Conservation (phyloP, 768 basidiomycete genomes). For the Cystofilobasidium macerans region DNA sequence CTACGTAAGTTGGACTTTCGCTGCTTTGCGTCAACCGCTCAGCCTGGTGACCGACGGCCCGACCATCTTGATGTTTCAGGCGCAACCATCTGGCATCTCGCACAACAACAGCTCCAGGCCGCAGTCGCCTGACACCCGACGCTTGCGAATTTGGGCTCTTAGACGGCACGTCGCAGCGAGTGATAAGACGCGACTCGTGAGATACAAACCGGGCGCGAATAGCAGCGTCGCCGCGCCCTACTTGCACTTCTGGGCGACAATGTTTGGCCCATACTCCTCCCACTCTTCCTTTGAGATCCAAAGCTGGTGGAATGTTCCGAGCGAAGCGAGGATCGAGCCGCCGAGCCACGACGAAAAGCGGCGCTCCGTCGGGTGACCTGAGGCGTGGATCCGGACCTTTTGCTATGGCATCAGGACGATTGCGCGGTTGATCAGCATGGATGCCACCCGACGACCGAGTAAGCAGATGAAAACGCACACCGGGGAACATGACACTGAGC, state of each 20-base stretch:
- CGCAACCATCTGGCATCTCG: too few relatives aligned
- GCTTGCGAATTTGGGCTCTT: too few relatives aligned
- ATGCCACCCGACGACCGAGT: not conserved
- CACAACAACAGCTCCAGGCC: too few relatives aligned
- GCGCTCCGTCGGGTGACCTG: constrained; percentile 80
- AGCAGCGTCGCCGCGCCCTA: constrained; percentile 33
- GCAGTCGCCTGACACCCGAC: too few relatives aligned
- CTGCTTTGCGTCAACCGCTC: too few relatives aligned
- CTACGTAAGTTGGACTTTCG: too few relatives aligned
- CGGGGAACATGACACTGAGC: constrained; percentile 59
- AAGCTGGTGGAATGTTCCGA: constrained; percentile 85
- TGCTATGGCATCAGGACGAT: constrained; percentile 28
- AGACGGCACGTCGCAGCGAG: too few relatives aligned
- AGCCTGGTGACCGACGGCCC: too few relatives aligned
- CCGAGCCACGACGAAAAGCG: constrained; percentile 91
- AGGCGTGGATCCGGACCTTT: constrained; percentile 81
- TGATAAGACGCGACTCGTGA: too few relatives aligned
- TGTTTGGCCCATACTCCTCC: constrained; percentile 73
- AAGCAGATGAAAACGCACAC: constrained; percentile 46
- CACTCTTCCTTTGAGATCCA: constrained; percentile 41
- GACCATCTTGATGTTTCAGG: too few relatives aligned
- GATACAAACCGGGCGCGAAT: too few relatives aligned
- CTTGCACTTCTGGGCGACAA: constrained; percentile 78
- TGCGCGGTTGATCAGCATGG: not conserved
- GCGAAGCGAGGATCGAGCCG: constrained; percentile 81